Evolutionary conservation across 495 filamentous ascomycete species (phyloP).

Genomic region (Saxispiralis lemnorum): DNA sequence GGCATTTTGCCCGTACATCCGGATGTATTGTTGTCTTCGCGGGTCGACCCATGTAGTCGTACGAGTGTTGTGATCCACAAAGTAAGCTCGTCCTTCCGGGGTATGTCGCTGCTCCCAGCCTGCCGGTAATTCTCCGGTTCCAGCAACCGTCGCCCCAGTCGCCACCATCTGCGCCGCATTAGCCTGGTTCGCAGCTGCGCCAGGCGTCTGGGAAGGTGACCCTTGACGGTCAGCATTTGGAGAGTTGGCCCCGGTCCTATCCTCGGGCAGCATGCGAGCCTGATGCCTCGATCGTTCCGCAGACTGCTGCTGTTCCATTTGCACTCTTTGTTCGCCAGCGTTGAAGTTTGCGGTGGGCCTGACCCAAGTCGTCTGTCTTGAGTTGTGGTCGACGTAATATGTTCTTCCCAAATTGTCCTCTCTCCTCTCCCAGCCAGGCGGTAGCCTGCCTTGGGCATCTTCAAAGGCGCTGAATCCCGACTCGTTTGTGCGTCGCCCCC

Average conservation of each 20-base stretch:
- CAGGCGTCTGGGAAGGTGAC: slow-evolving; percentile 21
- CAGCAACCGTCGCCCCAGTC: slow-evolving; percentile 83
- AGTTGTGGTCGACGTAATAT: slow-evolving; percentile 99
- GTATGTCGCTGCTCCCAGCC: slow-evolving; percentile 95
- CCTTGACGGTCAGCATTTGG: slow-evolving; percentile 56
- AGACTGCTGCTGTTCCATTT: slow-evolving; percentile 74
- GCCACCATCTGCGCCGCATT: slow-evolving; percentile 71
- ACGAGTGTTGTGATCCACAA: slow-evolving; percentile 97
- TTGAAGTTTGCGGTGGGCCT: slow-evolving; percentile 68
- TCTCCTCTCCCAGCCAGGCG: slow-evolving; percentile 85
- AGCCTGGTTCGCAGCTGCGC: slow-evolving; percentile 29
- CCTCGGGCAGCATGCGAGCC: slow-evolving; percentile 87
- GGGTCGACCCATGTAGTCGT: slow-evolving; percentile 99
- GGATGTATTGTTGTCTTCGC: slow-evolving; percentile 89
- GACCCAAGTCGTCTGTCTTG: slow-evolving; percentile 88
- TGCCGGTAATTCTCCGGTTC: slow-evolving; percentile 84
- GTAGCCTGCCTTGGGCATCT: slow-evolving; percentile 79
- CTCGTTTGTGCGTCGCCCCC: slow-evolving; percentile 12
- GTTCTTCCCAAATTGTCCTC: slow-evolving; percentile 93
- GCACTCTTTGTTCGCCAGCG: slow-evolving; percentile 55
- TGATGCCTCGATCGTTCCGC: slow-evolving; percentile 83
- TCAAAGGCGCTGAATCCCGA: slow-evolving; percentile 74
- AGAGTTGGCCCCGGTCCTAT: slow-evolving; percentile 84
- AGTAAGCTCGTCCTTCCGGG: slow-evolving; percentile 85
- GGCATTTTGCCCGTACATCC: slow-evolving; percentile 78